Conservation (phyloP, 192 early-diverging fungal species). For the Oehlia diaphana region DNA sequence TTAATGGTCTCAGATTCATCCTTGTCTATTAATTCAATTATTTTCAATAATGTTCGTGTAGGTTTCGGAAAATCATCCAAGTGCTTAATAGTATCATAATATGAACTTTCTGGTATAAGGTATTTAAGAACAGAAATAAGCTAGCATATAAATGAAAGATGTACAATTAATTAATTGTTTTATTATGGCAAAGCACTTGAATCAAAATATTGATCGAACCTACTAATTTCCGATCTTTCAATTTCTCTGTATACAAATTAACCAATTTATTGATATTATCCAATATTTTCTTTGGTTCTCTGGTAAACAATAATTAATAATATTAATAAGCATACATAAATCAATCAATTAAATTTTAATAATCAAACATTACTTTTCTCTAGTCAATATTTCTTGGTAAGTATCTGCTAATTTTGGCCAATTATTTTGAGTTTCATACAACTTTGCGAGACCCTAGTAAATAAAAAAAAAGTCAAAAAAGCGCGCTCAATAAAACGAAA, state of each 20-base stretch:
- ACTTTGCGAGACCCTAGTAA: constrained; percentile 53
- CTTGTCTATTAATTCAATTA: constrained; percentile 38
- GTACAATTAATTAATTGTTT: neutral
- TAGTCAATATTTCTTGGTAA: constrained; percentile 40
- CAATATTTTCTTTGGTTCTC: constrained; percentile 49
- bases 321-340: neutral
- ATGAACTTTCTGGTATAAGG: constrained; percentile 45
- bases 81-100: constrained; percentile 40
- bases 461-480: neutral
- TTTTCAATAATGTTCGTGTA: constrained; percentile 35
- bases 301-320: constrained; percentile 31
- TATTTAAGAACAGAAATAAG: constrained; percentile 40
- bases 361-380: constrained; percentile 25
- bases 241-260: constrained; percentile 46
- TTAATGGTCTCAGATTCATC: constrained; percentile 49
- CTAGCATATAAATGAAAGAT: constrained; percentile 27
- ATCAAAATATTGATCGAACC: neutral
- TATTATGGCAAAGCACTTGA: neutral
- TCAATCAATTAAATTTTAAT: no score
- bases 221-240: constrained; percentile 42
- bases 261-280: constrained; percentile 57
- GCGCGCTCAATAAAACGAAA: neutral
- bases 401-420: constrained; percentile 36
- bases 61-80: constrained; percentile 37
- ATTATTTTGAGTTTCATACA: constrained; percentile 59